Percentiles rank a stretch among this genome's conserved stretches.
Conservation (phyloP, 1,284 basidiomycete genomes). For the Moniliophthora roreri region DNA sequence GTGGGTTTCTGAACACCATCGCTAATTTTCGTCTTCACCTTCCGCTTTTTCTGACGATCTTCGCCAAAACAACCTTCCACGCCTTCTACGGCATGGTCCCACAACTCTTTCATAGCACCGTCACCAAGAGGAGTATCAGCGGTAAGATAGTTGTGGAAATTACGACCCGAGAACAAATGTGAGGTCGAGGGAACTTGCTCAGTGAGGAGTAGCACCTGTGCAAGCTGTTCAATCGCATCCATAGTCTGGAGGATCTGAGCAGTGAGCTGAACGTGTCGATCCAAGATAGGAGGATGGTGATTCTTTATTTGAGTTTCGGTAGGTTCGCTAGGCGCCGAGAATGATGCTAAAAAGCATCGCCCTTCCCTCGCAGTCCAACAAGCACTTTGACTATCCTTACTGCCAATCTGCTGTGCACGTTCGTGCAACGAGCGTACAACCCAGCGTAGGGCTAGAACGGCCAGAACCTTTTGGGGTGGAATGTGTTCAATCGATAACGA, state of each 20-base stretch:
- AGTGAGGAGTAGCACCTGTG: constrained; percentile 58
- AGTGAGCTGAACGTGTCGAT: constrained; percentile 69
- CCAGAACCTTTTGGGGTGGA: constrained; percentile 42
- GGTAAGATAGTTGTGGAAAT: constrained; percentile 54
- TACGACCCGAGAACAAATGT: constrained; percentile 53
- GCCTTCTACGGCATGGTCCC: constrained; percentile 47
- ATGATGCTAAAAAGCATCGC: constrained; percentile 58
- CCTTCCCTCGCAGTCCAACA: constrained; percentile 72
- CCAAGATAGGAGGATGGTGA: constrained; percentile 36
- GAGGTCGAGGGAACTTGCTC: constrained; percentile 44
- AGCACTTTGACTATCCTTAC: constrained; percentile 57
- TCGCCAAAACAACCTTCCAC: constrained; percentile 50
- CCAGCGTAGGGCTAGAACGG: constrained; percentile 61
- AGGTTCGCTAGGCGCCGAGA: constrained; percentile 28
- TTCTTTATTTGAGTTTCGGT: constrained; percentile 22
- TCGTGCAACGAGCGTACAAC: constrained; percentile 48
- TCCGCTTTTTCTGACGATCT: constrained; percentile 43
- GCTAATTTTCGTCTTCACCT: constrained; percentile 30
- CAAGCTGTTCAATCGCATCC: constrained; percentile 57
- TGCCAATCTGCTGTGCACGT: constrained; percentile 48
- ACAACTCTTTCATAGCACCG: constrained; percentile 35
- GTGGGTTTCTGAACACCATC: constrained; percentile 1
- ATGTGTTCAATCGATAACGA: constrained; percentile 43
- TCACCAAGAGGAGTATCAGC: constrained; percentile 21
- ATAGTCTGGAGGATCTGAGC: constrained; percentile 66